phyloP scores from a whole-genome alignment of 306 rosid species.

The Oemleria cerasiformis region DNA sequence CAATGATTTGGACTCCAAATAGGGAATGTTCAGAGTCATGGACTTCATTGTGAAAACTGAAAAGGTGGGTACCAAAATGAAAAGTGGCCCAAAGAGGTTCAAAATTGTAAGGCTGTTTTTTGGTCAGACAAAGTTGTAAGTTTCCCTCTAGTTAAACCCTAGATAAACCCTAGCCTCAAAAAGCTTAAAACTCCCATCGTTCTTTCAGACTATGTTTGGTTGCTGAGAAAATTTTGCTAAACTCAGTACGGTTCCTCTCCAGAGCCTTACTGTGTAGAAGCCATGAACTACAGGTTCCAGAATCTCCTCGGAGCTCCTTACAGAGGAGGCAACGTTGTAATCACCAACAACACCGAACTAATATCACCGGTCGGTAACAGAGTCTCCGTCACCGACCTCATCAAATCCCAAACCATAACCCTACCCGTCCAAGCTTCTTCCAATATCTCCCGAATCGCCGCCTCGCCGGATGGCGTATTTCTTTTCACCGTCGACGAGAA shows the following conservation, averaged over 20 bases:
- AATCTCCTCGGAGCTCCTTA: slow-evolving; percentile 95
- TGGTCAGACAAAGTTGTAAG: neutral
- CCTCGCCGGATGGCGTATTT: slow-evolving; percentile 76
- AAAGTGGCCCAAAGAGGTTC: neutral
- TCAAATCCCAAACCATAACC: slow-evolving; percentile 64
- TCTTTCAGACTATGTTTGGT: neutral
- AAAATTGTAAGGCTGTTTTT: neutral
- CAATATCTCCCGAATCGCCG: slow-evolving; percentile 66
- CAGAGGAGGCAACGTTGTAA: slow-evolving; percentile 76
- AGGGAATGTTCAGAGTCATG: too few species aligned
- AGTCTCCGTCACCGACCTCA: slow-evolving; percentile 71
- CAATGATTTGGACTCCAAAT: too few species aligned
- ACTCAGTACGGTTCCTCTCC: neutral
- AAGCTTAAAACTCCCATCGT: neutral
- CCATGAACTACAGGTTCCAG: slow-evolving; percentile 84
- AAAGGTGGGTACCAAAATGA: neutral
- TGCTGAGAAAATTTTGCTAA: neutral
- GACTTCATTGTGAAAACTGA: too few species aligned
- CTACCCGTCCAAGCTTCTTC: slow-evolving; percentile 79
- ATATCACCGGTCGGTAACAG: slow-evolving; percentile 92
- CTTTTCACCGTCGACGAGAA: slow-evolving; percentile 72
- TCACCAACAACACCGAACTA: slow-evolving; percentile 57
- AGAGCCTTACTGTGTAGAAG: neutral
- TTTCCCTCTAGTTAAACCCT: neutral
- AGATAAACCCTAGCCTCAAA: slow-evolving; percentile 20